Conservation (phyloP, 2,329 filamentous ascomycete species). For the Didymella exigua region DNA sequence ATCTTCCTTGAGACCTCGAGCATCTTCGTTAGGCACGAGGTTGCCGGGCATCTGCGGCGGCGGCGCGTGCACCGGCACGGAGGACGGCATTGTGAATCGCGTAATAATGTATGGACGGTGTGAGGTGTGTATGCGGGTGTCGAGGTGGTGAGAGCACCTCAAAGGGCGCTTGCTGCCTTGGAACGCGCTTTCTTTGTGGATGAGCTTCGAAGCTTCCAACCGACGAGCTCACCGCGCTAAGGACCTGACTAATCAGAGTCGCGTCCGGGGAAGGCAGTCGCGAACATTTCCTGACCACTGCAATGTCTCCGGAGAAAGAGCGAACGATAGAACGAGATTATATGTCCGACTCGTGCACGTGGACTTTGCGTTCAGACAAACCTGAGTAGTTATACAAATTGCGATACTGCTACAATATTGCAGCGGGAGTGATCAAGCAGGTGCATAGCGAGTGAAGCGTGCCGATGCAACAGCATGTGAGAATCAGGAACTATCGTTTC, state of each 20-base stretch:
- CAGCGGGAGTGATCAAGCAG: not conserved
- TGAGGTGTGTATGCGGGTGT: not conserved
- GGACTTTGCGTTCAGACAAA: no score
- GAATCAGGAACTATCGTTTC: not conserved
- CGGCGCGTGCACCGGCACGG: conserved; percentile 26
- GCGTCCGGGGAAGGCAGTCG: not conserved
- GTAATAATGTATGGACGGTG: not conserved
- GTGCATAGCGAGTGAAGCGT: not conserved
- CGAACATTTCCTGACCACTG: not conserved
- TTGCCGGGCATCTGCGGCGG: conserved; percentile 47
- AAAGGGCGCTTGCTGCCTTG: not conserved
- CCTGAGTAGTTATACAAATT: no score
- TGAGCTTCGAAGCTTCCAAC: conserved; percentile 4
- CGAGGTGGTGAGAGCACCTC: not conserved
- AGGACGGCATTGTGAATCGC: conserved; percentile 26
- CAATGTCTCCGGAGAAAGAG: not conserved
- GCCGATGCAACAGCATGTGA: not conserved
- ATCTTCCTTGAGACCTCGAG: conserved; percentile 66
- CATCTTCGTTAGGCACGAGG: conserved; percentile 30
- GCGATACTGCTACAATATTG: not conserved
- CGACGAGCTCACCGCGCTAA: not conserved
- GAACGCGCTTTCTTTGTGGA: conserved; percentile 1
- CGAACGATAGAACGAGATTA: not conserved
- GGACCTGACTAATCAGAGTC: conserved; percentile 4
- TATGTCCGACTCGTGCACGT: no score